A percentile compares a stretch with the other conserved stretches of the same genome.
phyloP scores from a whole-genome alignment of 1,284 basidiomycete species.

The Stereum hirsutum region DNA sequence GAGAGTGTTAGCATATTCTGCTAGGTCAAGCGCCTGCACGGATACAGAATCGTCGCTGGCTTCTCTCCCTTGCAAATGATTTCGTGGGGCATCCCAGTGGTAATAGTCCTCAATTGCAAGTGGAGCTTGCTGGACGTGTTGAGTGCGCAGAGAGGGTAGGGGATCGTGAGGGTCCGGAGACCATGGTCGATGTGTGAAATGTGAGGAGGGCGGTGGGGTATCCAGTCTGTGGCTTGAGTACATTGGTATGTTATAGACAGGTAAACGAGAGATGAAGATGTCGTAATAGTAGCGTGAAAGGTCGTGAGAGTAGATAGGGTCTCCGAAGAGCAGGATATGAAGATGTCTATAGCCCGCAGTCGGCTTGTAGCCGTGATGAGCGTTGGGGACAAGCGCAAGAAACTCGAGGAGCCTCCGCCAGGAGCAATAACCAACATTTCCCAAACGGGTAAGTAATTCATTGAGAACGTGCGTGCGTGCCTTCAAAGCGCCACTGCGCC shows the following conservation, averaged over 20 bases:
- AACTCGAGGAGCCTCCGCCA: no score
- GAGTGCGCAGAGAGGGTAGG: slow-evolving; percentile 27
- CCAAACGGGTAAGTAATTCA: no score
- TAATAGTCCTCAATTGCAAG: no score
- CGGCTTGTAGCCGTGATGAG: no score
- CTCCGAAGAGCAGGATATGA: no score
- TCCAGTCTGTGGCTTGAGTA: slow-evolving; percentile 28
- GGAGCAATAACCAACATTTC: no score
- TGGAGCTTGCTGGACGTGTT: background rate
- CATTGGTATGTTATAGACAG: no score
- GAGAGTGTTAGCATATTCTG: slow-evolving; percentile 52
- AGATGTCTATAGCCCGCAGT: no score
- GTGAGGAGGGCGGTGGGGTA: slow-evolving; percentile 42
- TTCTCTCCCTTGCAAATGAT: slow-evolving; percentile 27
- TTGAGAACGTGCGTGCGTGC: no score
- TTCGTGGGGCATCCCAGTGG: slow-evolving; percentile 11
- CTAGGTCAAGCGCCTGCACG: slow-evolving; percentile 60
- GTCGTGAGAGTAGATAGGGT: background rate
- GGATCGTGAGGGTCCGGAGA: slow-evolving; percentile 53
- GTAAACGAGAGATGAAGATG: no score
- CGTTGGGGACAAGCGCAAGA: no score
- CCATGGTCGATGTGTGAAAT: slow-evolving; percentile 42
- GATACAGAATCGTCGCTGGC: slow-evolving; percentile 56
- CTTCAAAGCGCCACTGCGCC: no score
- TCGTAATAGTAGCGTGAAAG: background rate